Base-by-base conservation (phyloP, 108 stramenopile species). In the Cylindrotheca closterium region DNA sequence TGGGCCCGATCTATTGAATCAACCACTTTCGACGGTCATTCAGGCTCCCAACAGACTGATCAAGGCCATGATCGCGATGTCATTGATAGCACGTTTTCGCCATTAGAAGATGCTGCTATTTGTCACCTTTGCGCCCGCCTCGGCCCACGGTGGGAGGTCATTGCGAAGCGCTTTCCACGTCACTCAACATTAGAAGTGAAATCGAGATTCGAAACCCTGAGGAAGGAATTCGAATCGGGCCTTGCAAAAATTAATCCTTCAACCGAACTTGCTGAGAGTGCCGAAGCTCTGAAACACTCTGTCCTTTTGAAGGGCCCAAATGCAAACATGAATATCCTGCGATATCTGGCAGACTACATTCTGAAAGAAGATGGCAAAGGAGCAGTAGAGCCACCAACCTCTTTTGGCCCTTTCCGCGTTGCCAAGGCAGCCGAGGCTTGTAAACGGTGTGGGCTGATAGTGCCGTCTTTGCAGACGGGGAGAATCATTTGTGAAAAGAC, bases 401-500 rank as follows among this genome's bases (percentile, higher is more conserved):
- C 37, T 15, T 64, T 64, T 53, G 63, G 63, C 25, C 51, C 63
- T 2, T 64, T 53, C 2, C 31, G 28, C 50, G 63, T 64, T 28
- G 21, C 22, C 18, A 31, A 22, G 5, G 1, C 27, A 25, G 8
- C 21, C 0, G 33, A 48, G n/a, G 5, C 1, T 1, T 77, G 78
- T 74, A 30, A 3, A 18, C 74, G 93, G n/a, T 94, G 93, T 68
- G 89, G 86, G 47, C 60, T 94, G 19, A 59, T 86, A 42, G 62
- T 83, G 8, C 93, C 93, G 4, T 85, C 84, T 51, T 64, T 74
- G 7, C 88, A 94, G 49, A 80, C 83, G 23, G 93, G 93, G 0
- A 51, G 22, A 5, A 71, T 79, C 29, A 67, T 94, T 42, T 91
- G 89, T 49, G 60, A 70, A 33, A 85, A 78, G 58, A 85, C 88